These are phyloP conservation scores for Ormosia semicastrata DNA, from an alignment of 306 rosid genomes.

Conservation along the genomic window DNA sequence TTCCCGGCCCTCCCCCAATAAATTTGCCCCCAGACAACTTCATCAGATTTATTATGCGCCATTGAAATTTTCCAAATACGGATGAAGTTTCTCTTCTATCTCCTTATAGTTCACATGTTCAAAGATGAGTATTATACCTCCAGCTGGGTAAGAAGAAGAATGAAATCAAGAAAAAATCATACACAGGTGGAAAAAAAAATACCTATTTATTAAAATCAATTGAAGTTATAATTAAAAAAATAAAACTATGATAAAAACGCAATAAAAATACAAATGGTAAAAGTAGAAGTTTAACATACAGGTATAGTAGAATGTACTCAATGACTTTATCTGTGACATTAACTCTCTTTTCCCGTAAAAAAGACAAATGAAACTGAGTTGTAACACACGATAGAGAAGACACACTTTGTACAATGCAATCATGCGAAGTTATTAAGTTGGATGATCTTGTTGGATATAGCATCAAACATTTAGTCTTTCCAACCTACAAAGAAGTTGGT, in stretches of 20 bases:
- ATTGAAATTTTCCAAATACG: neutral
- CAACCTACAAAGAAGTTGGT: neutral
- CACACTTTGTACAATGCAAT: conserved; percentile 15
- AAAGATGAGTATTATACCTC: neutral
- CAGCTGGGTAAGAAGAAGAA: neutral
- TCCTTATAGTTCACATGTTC: neutral
- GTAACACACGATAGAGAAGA: conserved; percentile 2
- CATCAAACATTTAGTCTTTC: neutral
- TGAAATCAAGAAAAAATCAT: neutral
- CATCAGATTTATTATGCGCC: neutral
- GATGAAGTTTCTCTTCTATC: neutral
- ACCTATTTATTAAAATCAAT: neutral
- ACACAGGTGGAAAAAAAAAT: neutral
- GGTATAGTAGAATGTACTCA: neutral
- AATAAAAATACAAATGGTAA: neutral
- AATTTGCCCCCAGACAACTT: neutral
- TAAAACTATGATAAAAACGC: neutral
- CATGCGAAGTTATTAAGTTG: neutral
- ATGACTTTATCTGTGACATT: neutral
- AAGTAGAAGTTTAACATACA: neutral
- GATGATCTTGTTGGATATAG: neutral
- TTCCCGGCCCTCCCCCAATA: neutral
- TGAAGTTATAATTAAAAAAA: neutral
- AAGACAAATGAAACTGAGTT: conserved; percentile 14
- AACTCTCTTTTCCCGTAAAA: neutral